Base-by-base conservation (phyloP, 768 basidiomycete species). In the Suillus clintonianus region DNA sequence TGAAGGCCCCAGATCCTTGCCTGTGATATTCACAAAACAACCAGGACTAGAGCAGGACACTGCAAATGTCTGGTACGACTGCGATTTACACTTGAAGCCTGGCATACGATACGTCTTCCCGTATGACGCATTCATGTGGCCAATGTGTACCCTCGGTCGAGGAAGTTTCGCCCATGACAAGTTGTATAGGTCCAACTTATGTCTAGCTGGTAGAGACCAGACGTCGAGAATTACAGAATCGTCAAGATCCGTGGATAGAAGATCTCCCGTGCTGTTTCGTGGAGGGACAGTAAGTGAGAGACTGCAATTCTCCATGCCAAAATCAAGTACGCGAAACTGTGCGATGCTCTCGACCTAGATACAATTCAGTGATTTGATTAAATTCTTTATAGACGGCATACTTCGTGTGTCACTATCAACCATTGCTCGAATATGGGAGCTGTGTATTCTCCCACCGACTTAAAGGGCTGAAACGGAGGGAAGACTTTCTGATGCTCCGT, bases 241-340 rank as follows among this genome's bases (percentile, higher is more conserved):
- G 4, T 24, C 27, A 10, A 50, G 48, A 27, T 50, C 48, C 27
- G 48, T 17, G 13, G 27, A 17, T 24, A 50, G 27, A 1, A 27
- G 9, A 17, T 50, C 48, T 50, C 13, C 27, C 27, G 48, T 59
- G 34, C 63, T 59, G 43, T 66, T 55, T 58, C 37, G 63, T 2
- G 68, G 41, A 22, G 72, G 71, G 27, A 72, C 59, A 15, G 68
- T 60, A 24, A 74, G 59, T 11, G 66, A 62, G 24, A 74, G 58
- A 19, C 62, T 66, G 61, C 75, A 76, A 37, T 66, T 64, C 60
- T 76, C 74, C 74, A 76, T 74, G 7, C 75, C 75, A 61, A 69
- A 76, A 65, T 76, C 75, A 39, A 73, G 62, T 10, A 71, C 70
- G 34, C 69, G 67, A 58, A 75, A 76, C 56, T 75, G 73, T 3